Percentiles rank a stretch among this genome's conserved stretches.
Conservation (phyloP, 1,139 yeast species). For the Diutina rugosa region DNA sequence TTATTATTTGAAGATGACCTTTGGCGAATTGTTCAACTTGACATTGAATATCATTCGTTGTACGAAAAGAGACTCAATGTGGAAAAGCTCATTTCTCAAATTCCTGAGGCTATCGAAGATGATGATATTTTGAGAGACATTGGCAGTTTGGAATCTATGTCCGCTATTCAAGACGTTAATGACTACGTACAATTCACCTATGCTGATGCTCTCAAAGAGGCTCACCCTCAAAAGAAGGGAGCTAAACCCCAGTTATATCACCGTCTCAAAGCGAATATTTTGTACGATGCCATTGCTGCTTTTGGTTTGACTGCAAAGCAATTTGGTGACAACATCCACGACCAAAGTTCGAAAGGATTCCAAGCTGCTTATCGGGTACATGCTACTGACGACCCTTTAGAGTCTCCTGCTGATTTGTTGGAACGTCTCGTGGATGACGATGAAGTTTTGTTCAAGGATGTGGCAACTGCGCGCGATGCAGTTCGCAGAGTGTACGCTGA, state of each 20-base stretch:
- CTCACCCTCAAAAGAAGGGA: slow-evolving; percentile 40
- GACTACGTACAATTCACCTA: slow-evolving; percentile 78
- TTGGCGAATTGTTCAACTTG: slow-evolving; percentile 83
- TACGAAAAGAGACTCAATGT: slow-evolving; percentile 63
- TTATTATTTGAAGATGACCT: slow-evolving; percentile 70
- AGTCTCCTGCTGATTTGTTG: slow-evolving; percentile 54
- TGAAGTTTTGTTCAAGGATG: slow-evolving; percentile 43
- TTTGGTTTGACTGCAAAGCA: slow-evolving; percentile 71
- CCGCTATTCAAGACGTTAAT: slow-evolving; percentile 77
- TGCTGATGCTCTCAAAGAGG: slow-evolving; percentile 56
- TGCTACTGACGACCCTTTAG: slow-evolving; percentile 60
- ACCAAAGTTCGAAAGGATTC: slow-evolving; percentile 36
- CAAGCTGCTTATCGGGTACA: slow-evolving; percentile 50
- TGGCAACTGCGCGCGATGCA: slow-evolving; percentile 56
- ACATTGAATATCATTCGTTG: slow-evolving; percentile 79
- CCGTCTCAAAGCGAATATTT: slow-evolving; percentile 53
- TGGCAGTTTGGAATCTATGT: slow-evolving; percentile 47
- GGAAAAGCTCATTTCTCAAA: slow-evolving; percentile 39
- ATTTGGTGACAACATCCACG: slow-evolving; percentile 72
- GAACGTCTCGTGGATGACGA: slow-evolving; percentile 41
- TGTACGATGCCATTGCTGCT: slow-evolving; percentile 58
- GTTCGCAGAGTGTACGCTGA: slow-evolving; percentile 59
- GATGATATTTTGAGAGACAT: slow-evolving; percentile 52
- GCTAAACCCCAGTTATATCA: slow-evolving; percentile 35
- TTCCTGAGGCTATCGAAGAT: slow-evolving; percentile 24